A percentile compares a stretch with the other conserved stretches of the same genome.
These are phyloP conservation scores for Ogataea polymorpha DNA, from an alignment of 805 yeast species.

Conservation along the genomic window DNA sequence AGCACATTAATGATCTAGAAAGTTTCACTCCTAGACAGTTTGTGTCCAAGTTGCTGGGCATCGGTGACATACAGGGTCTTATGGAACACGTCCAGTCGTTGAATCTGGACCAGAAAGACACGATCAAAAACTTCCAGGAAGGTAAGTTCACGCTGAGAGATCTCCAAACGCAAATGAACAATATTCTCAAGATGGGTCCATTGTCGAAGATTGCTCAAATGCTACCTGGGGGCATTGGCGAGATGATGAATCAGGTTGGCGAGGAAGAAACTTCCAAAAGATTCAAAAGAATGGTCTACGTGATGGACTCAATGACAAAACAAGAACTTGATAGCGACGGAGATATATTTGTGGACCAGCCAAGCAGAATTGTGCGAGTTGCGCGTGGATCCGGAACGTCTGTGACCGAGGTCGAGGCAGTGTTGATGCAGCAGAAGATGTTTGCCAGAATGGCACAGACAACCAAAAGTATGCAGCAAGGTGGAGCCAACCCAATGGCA, in stretches of 20 bases:
- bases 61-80: slow-evolving; percentile 91
- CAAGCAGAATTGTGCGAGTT: slow-evolving; percentile 81
- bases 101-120: slow-evolving; percentile 83
- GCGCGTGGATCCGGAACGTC: slow-evolving; percentile 95
- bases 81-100: slow-evolving; percentile 91
- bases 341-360: slow-evolving; percentile 70
- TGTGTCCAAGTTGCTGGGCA: slow-evolving; percentile 87
- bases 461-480: slow-evolving; percentile 54
- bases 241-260: slow-evolving; percentile 79
- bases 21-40: slow-evolving; percentile 86
- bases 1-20: slow-evolving; percentile 90
- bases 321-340: slow-evolving; percentile 92
- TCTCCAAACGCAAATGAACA: slow-evolving; percentile 91
- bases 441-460: slow-evolving; percentile 91
- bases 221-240: slow-evolving; percentile 90
- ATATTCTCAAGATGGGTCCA: slow-evolving; percentile 96
- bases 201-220: slow-evolving; percentile 88
- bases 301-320: slow-evolving; percentile 95
- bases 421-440: slow-evolving; percentile 84
- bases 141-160: slow-evolving; percentile 92
- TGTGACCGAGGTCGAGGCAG: slow-evolving; percentile 90
- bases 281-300: slow-evolving; percentile 83
- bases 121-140: slow-evolving; percentile 88
- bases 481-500: slow-evolving; percentile 48
- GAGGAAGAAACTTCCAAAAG: slow-evolving; percentile 87